Evolutionary conservation across 228 moss, liverwort and hornwort species (phyloP), one percentile per base, ranked within the genome.

Genomic region (Sphagnum magellanicum): DNA sequence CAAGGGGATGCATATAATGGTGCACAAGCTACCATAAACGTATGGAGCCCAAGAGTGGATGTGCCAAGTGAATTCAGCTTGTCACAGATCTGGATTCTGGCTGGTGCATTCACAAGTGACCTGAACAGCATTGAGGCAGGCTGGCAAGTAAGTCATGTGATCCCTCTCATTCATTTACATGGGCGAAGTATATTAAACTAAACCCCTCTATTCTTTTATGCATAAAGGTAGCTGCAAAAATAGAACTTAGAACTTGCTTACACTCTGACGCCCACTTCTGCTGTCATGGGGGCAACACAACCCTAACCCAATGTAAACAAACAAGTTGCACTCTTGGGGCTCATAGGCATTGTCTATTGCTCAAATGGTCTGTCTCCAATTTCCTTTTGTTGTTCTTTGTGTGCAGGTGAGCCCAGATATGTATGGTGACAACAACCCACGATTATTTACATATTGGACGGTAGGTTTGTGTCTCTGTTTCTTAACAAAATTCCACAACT

Each of bases 61-160:
- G 72, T 76, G 59, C 74, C 81, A 8, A 81, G 85, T 51, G 85
- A 85, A 52, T 84, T 84, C 17, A 84, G 84, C 74, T 76, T 84
- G 61, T 84, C 84, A 49, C 84, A 84, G 59, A 76, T 84, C 60
- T 84, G 84, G 84, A 59, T 84, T 55, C 70, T 84, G 13, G 84
- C 81, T 5, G 84, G 84, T 59, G 72, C 84, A 60, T 84, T 84
- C 79, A 76, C 78, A 64, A 68, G 76, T 60, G 85, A 85, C 63
- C 85, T 81, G 49, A 85, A 85, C 46, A 81, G 79, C 74, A 81
- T 81, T 16, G 85, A 85, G 74, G 85, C 85, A 6, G 85, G 85
- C 5, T 85, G 85, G 85, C 85, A 85, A 77, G 85, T 85, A 63
- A 61, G 61, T 70, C 51, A 52, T 16, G 15, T 17, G 63, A 2